These are phyloP conservation scores for Entophlyctis luteolus DNA, from an alignment of 192 early-diverging fungal species.

Conservation along the genomic window DNA sequence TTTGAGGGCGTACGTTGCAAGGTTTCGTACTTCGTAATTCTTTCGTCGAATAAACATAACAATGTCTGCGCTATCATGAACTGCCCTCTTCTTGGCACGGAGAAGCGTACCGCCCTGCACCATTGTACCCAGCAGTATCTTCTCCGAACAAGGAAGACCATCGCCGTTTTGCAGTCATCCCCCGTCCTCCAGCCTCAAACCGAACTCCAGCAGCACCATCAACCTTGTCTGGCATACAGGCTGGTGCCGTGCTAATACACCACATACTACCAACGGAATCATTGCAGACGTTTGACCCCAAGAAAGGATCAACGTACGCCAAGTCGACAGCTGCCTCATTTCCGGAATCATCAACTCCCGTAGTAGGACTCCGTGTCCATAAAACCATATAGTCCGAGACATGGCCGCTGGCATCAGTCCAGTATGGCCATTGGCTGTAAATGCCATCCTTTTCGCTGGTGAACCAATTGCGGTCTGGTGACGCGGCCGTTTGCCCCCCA, in stretches of 20 bases:
- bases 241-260: neutral
- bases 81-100: conserved; percentile 1
- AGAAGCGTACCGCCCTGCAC: neutral
- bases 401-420: conserved; percentile 2
- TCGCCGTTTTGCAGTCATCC: neutral
- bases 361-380: neutral
- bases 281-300: conserved; percentile 2
- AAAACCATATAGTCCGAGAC: conserved; percentile 5
- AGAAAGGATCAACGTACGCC: conserved; percentile 6
- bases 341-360: neutral
- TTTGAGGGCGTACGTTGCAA: no score
- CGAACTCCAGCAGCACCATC: neutral
- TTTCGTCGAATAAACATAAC: no score
- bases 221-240: neutral
- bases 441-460: neutral
- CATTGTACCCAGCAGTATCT: neutral
- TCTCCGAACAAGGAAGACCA: conserved; percentile 9
- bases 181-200: conserved; percentile 11
- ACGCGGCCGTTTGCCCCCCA: neutral
- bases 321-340: neutral
- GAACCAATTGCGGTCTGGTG: neutral
- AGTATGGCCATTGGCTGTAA: conserved; percentile 9
- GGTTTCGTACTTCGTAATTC: no score
- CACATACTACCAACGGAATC: neutral
- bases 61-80: no score